Evolutionary conservation across 1,284 basidiomycete species (phyloP).

Genomic region (Sporisorium scitamineum): DNA sequence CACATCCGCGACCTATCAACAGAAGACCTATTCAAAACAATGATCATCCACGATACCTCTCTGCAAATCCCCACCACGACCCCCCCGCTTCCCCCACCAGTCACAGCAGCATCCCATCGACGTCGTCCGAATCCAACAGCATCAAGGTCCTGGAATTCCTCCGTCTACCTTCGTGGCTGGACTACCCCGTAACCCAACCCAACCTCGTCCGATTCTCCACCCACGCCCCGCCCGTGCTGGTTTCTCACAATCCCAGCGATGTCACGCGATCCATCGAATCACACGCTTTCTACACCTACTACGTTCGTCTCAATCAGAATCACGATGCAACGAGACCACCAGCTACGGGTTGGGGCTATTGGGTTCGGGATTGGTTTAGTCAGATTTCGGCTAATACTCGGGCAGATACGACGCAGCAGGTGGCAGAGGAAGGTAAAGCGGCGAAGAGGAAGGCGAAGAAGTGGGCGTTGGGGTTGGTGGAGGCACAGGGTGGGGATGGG

Average conservation of each 20-base stretch:
- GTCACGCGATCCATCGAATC: neutral
- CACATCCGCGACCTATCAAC: neutral
- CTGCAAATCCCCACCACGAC: neutral
- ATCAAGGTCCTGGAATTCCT: neutral
- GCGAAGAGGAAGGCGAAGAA: neutral
- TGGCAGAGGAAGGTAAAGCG: neutral
- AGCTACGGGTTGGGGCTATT: too few species aligned
- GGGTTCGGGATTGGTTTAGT: neutral
- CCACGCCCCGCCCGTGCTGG: neutral
- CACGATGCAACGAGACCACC: neutral
- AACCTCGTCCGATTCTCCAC: neutral
- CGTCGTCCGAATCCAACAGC: neutral
- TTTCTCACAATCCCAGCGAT: neutral
- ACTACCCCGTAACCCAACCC: neutral
- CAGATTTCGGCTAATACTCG: neutral
- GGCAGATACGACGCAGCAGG: neutral
- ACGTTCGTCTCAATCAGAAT: neutral
- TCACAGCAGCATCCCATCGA: neutral
- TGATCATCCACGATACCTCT: slow-evolving; percentile 6
- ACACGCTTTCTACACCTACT: neutral
- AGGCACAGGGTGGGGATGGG: neutral
- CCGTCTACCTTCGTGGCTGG: neutral
- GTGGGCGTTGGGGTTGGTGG: neutral
- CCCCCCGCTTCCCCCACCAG: neutral
- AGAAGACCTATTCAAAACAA: slow-evolving; percentile 19